Evolutionary conservation across 345 rosid species (phyloP), one percentile per base, ranked within the genome.

Genomic region (Ceriops decandra): DNA sequence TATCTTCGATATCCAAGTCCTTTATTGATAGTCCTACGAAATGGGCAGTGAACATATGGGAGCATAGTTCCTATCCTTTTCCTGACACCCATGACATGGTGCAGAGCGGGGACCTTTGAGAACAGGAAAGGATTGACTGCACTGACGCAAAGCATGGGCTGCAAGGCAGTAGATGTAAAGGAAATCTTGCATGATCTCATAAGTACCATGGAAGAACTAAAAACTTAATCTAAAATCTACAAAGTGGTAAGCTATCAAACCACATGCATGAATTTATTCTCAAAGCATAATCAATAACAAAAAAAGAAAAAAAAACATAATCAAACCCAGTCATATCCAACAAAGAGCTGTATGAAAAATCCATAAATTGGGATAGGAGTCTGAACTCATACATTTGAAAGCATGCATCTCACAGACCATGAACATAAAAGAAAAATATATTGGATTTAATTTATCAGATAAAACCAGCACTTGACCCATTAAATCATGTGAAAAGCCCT

Each of bases 91-190:
- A 80, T 87, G 47, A 92, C 82, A 63, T 90, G 96, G 62, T 84
- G 85, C 68, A 95, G 84, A n/a, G 93, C 90, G 68, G 98, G 98
- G 67, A 95, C 91, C 84, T 81, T 95, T 4, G 98, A 79, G 76
- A 87, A 92, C 62, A 92, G 83, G 73, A 88, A 80, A 67, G 99
- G 98, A 79, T 91, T 95, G 52, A 95, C 97, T 1, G 98, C 99
- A 80, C 98, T 90, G 28, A 90, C 93, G 73, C 96, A 90, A 58
- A 92, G 98, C 98, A 92, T 82, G 63, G 96, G 95, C 96, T 92
- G 93, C 88, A 83, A 63, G 24, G 77, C 17, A 78, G 71, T 56
- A 67, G 68, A 35, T 49, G 69, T 30, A 72, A 72, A 68, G 16
- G 31, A 63, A 58, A 71, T 67, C 57, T 67, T 27, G 64, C 63